Evolutionary conservation across 768 basidiomycete genomes (phyloP), one percentile per base, ranked within the genome.

Genomic region (Boletus fagicola): DNA sequence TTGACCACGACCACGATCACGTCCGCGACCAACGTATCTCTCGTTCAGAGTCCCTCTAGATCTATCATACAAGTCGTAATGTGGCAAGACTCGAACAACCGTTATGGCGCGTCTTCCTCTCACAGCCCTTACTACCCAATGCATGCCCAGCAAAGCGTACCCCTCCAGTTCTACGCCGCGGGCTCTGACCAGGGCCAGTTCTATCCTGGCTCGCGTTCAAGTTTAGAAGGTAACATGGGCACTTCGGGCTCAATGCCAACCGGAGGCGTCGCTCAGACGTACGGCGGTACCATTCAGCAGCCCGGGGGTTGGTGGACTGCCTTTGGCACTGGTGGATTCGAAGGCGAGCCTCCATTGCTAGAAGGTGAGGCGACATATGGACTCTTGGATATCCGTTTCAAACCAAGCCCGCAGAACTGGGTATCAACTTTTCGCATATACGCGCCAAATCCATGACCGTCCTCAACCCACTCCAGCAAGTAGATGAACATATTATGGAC

Each of bases 361-460:
- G 87, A 99, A 84, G 96, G 96, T 93, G 62, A 65, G 79, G 36
- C 24, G 7, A 46, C 30, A 0, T 24, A 12, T 33, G 31, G 11
- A 39, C 35, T 39, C 53, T 24, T 16, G 44, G 5, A 4, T 7
- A 10, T n/a, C 47, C n/a, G 15, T 48, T 18, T 50, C 48, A 38
- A 51, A 51, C 51, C 38, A 38, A 38, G 26, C 51, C 20, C 13
- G 15, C 66, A 98, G 97, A 98, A 71, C 85, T 99, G 36, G 97
- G 97, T 40, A 95, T 99, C 71, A 98, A 99, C 76, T 97, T 98
- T 64, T 84, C 86, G 36, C 97, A 99, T 71, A 98, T 99, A 74
- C 84, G 89, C 36, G 86, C 84, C 55, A 99, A 98, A 77, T 92
- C 94, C 24, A 74, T 95, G 74, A 94, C 97, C 0, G 97, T 98